A percentile compares a stretch with the other conserved stretches of the same genome.
These are phyloP conservation scores for Aureobasidium sp. DNA, from an alignment of 2,329 filamentous ascomycete genomes.

Conservation along the genomic window DNA sequence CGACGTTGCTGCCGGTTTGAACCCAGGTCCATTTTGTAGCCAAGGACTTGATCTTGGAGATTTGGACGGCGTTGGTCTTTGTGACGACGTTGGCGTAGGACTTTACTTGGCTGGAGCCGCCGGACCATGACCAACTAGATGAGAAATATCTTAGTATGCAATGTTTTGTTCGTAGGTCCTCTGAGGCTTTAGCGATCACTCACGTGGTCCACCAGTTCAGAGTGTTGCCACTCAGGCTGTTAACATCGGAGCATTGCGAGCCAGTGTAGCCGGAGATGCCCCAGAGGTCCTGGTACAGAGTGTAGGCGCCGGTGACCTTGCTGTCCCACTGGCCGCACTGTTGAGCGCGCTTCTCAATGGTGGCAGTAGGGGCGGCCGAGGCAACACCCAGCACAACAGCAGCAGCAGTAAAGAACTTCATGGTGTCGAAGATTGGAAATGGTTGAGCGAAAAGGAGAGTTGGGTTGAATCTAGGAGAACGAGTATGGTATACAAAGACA, in stretches of 20 bases:
- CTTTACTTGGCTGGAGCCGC: conserved; percentile 33
- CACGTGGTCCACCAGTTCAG: conserved; percentile 41
- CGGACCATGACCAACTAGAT: conserved; percentile 22
- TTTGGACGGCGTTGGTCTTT: conserved; percentile 21
- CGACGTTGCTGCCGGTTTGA: conserved; percentile 44
- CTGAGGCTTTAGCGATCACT: conserved; percentile 5
- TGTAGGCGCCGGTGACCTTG: conserved; percentile 28
- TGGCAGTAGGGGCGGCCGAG: conserved; percentile 19
- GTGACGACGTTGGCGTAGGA: conserved; percentile 39
- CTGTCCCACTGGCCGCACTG: conserved; percentile 28
- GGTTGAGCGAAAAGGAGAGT: neutral
- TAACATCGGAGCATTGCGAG: conserved; percentile 40
- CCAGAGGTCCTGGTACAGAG: conserved; percentile 40
- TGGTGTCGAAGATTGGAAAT: conserved; percentile 9
- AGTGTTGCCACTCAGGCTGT: conserved; percentile 31
- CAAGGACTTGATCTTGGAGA: conserved; percentile 36
- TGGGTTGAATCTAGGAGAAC: neutral
- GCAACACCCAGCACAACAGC: conserved; percentile 18
- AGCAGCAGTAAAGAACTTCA: conserved; percentile 20
- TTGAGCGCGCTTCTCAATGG: conserved; percentile 19
- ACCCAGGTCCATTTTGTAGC: conserved; percentile 41
- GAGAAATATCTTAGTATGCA: neutral
- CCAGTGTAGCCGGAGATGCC: conserved; percentile 37
- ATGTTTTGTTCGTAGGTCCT: neutral
- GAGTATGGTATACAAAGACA: conserved; percentile 13